phyloP scores from a whole-genome alignment of 345 rosid species.

The Gossypioides kirkii region DNA sequence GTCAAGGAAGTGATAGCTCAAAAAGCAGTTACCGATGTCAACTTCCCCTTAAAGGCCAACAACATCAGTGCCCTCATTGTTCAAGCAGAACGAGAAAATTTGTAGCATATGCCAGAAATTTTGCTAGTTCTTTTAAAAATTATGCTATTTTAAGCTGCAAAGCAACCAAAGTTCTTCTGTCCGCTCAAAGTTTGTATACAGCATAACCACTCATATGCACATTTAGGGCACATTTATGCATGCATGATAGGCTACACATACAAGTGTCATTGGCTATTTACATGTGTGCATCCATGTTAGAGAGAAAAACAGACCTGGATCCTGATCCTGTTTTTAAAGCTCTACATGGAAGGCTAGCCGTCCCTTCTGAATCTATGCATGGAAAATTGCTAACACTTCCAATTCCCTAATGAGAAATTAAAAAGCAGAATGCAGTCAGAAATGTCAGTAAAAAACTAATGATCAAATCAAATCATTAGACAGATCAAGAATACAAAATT shows the following conservation, averaged over 20 bases:
- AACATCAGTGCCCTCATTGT: neutral
- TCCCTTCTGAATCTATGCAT: slow-evolving; percentile 41
- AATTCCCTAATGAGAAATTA: slow-evolving; percentile 39
- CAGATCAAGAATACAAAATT: neutral
- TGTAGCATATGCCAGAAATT: neutral
- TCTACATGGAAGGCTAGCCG: slow-evolving; percentile 38
- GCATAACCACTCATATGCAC: neutral
- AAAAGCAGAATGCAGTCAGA: slow-evolving; percentile 23
- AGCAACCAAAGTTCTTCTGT: neutral
- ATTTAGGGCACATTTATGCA: neutral
- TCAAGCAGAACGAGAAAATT: slow-evolving; percentile 1
- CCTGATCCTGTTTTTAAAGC: slow-evolving; percentile 36
- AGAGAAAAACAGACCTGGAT: slow-evolving; percentile 37
- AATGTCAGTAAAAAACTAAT: neutral
- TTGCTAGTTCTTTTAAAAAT: neutral
- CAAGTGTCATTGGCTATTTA: neutral
- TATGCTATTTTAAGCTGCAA: neutral
- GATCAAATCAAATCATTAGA: neutral
- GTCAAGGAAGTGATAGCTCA: neutral
- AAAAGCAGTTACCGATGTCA: neutral
- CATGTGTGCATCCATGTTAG: neutral
- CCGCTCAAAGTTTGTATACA: neutral
- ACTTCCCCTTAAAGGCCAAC: neutral
- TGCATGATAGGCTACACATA: neutral
- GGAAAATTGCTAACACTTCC: slow-evolving; percentile 42